Evolutionary conservation across 345 rosid genomes (phyloP), one percentile per base, ranked within the genome.

Genomic region (Lumnitzera racemosa): DNA sequence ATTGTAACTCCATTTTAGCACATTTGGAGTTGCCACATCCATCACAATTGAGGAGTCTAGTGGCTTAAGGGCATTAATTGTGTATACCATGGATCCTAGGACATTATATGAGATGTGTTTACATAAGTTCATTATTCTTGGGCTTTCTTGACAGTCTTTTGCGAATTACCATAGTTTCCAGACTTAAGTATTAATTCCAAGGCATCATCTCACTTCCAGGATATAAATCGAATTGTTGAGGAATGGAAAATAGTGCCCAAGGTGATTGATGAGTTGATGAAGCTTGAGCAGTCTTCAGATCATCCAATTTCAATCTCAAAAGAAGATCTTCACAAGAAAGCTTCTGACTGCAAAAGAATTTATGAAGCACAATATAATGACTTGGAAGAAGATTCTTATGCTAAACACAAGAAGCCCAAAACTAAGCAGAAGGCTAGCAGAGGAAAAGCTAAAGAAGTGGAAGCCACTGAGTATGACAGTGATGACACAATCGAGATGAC

Each of bases 401-500:
- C 47, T 24, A 17, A 27, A 2, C 61, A 62, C 58, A 64, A 24
- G 54, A 76, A 68, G 62, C 43, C 10, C 9, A 36, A 36, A 9
- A 36, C 9, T 36, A 76, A 65, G 52, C 62, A 5, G 27, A 75
- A 67, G 64, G 68, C 56, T 27, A 70, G 66, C 47, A 57, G 61
- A 15, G 53, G 53, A n/a, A 61, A 61, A 71, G 36, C 55, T 25
- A 56, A 17, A 24, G 64, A 65, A 62, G 72, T 48, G 23, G 51
- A 25, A 47, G 43, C 75, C 55, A 56, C 55, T n/a, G 15, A 77
- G 76, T 94, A 83, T 11, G 87, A 90, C 69, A 88, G 95, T 14
- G 99, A 94, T 2, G 85, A 84, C 72, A 94, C 97, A 15, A 68
- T 90, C 13, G 97, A 84, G 80, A 88, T 94, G 96, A 88, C 96